Evolutionary conservation across 192 early-diverging fungal genomes (phyloP), one percentile per base, ranked within the genome.

Genomic region (Podila epigama): DNA sequence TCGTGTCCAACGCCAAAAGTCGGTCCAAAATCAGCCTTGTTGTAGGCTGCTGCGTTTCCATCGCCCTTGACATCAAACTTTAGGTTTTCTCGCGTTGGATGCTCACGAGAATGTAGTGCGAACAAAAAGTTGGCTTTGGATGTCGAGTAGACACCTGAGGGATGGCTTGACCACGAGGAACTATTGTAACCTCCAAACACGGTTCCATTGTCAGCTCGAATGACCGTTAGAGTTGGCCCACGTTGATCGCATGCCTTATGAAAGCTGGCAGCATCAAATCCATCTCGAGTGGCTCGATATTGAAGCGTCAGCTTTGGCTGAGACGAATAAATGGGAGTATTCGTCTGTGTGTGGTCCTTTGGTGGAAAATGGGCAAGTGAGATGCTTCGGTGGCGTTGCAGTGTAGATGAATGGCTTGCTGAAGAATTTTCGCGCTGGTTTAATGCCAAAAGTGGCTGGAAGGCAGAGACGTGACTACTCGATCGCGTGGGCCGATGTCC

Each of bases 101-200:
- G 60, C 10, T 61, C 65, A 0, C 48, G 34, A 12, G 52, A 56
- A 44, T 77, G 68, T 25, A 77, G 59, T 0, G 73, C 59, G 28
- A 77, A 77, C 56, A 77, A 37, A 29, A 77, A 77, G 29, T 77
- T 77, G n/a, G n/a, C 39, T 12, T 54, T 33, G 1, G 73, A 77
- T 1, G 66, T 68, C 22, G 73, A 77, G 18, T 77, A 77, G 6
- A 68, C 73, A 2, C 73, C 73, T 6, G 73, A 68, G 0, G 73
- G 73, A 32, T 77, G 73, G 28, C 66, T 68, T 13, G 73, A 77
- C 73, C 73, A 77, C 0, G 73, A 77, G 0, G 66, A 77, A 15
- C 56, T 64, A 40, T 77, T 77, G 52, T 77, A 77, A 0, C 73
- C 73, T 22, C 73, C 73, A 64, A 77, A 77, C 13, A 77, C 57